Evolutionary conservation across 2,329 filamentous ascomycete genomes (phyloP), one percentile per base, ranked within the genome.

Genomic region (Cercospora sojina): DNA sequence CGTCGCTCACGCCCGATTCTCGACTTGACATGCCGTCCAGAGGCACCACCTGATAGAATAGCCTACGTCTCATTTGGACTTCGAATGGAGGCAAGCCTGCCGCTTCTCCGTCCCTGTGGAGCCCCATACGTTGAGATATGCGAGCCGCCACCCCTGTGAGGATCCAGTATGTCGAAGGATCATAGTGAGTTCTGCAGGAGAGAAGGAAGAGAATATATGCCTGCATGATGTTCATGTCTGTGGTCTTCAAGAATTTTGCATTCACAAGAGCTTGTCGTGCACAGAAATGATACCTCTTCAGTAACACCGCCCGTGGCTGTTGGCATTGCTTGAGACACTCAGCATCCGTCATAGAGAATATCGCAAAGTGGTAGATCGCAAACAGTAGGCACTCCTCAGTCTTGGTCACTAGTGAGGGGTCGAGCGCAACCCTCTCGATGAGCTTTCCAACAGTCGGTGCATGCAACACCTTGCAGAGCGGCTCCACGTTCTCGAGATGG

Each of bases 401-500:
- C 6, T 87, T 83, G 10, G 87, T 83, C 23, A 86, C 83, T 47
- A 90, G 83, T 2, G 85, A 79, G 29, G 83, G 83, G 31, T 76
- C 69, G 8, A 70, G 62, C 6, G 74, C 69, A 10, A 65, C 66
- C 35, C 68, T 68, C 63, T 86, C 85, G 75, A 88, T 84, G 4
- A 88, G 86, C 10, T 84, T 38, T 76, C 76, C 12, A 85, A 75
- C 27, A 2, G 74, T 73, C 0, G 89, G 90, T 0, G 88, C 79
- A 75, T 93, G 90, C 9, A 92, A 73, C 18, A 92, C 80, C 75
- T 91, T 91, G 70, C 90, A 81, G 10, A 92, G 77, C 0, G 90
- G 88, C 69, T 92, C 89, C 7, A 92, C 88, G 65, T 91, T 91
- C 69, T 90, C 86, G 64, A 87, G 83, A 75, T 87, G 92, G 5